A percentile compares a stretch with the other conserved stretches of the same genome.
Conservation (phyloP, 306 rosid species). For the Vigna reflexopilosa region DNA sequence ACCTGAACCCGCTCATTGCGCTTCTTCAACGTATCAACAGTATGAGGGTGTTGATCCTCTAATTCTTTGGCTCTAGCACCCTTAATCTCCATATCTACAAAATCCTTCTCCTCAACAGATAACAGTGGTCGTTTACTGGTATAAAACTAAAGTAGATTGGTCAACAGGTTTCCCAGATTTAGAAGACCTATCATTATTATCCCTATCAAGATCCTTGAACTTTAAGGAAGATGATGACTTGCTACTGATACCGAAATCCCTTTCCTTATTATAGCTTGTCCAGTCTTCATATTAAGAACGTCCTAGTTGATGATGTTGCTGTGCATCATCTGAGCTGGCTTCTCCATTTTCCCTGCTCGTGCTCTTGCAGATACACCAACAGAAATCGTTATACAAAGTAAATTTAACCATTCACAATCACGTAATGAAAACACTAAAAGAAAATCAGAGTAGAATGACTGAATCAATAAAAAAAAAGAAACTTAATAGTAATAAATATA, state of each 20-base stretch:
- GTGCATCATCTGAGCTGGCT: constrained; percentile 75
- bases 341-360: constrained; percentile 19
- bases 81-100: constrained; percentile 54
- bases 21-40: constrained; percentile 94
- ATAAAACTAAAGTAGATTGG: constrained; percentile 31
- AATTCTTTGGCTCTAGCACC: constrained; percentile 55
- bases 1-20: constrained; percentile 92
- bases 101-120: constrained; percentile 62
- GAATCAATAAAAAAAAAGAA: no score
- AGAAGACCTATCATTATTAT: constrained; percentile 54
- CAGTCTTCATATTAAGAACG: constrained; percentile 92
- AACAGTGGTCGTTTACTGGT: constrained; percentile 50
- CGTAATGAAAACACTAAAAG: no score
- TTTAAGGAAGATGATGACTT: constrained; percentile 69
- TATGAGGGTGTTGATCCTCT: constrained; percentile 78
- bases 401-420: no score
- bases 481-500: no score
- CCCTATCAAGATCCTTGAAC: no score
- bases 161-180: constrained; percentile 67
- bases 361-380: neutral
- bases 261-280: constrained; percentile 55
- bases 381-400: no score
- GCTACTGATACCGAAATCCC: constrained; percentile 59
- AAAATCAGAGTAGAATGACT: no score
- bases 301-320: constrained; percentile 70